Evolutionary conservation across 208 protist species (phyloP).

Genomic region (Leishmania braziliensis): DNA sequence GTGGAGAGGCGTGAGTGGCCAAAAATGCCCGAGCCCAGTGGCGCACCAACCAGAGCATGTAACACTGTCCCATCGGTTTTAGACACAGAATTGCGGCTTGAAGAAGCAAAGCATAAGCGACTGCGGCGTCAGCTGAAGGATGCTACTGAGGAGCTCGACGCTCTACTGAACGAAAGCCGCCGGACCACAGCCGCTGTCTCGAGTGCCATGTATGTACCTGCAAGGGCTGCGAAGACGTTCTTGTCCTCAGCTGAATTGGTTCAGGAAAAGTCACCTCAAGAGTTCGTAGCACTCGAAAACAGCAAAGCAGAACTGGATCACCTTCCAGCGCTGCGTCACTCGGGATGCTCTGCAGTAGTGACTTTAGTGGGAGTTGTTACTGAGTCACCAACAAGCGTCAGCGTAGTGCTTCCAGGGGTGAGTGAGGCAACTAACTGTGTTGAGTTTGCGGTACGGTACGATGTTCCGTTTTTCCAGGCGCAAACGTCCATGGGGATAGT

Average conservation of each 20-base stretch:
- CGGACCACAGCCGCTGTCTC: constrained; percentile 15
- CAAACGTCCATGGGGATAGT: constrained; percentile 32
- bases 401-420: constrained; percentile 12
- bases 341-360: constrained; percentile 62
- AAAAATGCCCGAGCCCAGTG: not conserved
- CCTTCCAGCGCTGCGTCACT: constrained; percentile 41
- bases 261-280: constrained; percentile 74
- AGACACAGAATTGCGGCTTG: constrained; percentile 21
- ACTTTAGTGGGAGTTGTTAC: constrained; percentile 60
- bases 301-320: constrained; percentile 41
- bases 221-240: constrained; percentile 51
- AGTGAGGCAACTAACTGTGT: constrained; percentile 33
- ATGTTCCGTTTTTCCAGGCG: constrained; percentile 50
- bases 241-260: constrained; percentile 70
- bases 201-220: constrained; percentile 42
- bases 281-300: constrained; percentile 54
- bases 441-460: constrained; percentile 65
- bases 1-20: not conserved
- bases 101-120: constrained; percentile 28
- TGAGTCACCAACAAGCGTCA: constrained; percentile 5
- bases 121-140: constrained; percentile 39
- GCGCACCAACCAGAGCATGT: not conserved
- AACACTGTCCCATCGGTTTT: not conserved
- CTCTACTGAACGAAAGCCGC: constrained; percentile 34
- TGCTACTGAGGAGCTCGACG: constrained; percentile 41